These are phyloP conservation scores for Carpinus fangiana DNA, from an alignment of 306 rosid species.

Conservation along the genomic window DNA sequence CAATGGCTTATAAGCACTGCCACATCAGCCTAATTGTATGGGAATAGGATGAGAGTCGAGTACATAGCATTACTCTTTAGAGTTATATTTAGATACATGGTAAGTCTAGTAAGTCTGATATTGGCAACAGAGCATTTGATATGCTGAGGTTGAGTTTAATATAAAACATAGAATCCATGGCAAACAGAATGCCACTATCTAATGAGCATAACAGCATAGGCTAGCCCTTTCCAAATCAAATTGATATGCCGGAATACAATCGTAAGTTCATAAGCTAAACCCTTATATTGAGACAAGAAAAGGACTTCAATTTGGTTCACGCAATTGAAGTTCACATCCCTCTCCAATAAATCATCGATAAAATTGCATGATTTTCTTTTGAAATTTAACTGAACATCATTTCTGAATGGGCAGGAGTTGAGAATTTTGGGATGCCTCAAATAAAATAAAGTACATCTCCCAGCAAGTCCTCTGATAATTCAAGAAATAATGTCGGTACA, in stretches of 20 bases:
- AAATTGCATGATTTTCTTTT: too few species aligned
- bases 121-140: background rate
- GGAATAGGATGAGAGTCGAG: too few species aligned
- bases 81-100: background rate
- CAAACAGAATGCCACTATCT: background rate
- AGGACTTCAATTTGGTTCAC: too few species aligned
- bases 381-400: background rate
- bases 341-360: background rate
- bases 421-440: background rate
- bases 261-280: background rate
- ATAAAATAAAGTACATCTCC: background rate
- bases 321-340: constrained; percentile 7
- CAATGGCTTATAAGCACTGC: too few species aligned
- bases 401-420: background rate
- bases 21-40: too few species aligned
- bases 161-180: background rate
- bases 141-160: background rate
- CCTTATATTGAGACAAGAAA: too few species aligned
- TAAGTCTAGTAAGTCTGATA: background rate
- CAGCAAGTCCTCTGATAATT: background rate
- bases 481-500: background rate
- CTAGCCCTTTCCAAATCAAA: background rate
- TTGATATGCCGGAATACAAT: constrained; percentile 1
- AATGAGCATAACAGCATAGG: constrained; percentile 6
- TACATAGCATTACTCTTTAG: background rate